Base-by-base conservation (phyloP, 768 basidiomycete species). In the Cystobasidium ongulense region DNA sequence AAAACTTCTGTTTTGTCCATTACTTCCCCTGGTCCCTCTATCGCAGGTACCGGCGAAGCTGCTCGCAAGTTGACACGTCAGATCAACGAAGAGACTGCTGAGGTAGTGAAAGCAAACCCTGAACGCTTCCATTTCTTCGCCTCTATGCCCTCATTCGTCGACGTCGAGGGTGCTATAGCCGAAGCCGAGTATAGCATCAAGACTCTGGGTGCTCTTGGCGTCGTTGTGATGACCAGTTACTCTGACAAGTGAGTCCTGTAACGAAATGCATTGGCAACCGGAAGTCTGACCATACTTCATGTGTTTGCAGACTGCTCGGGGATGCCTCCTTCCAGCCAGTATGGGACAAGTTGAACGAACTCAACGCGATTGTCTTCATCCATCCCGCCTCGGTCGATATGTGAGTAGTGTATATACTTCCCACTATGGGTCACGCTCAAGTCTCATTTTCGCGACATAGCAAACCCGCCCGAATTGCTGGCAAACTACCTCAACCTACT, bases 271-370 rank as follows among this genome's bases (percentile, higher is more conserved):
- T 62, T 62, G 18, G 27, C n/a, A 27, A 7, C 13, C 31, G 23
- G 27, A 50, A 17, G 63, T 25, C 31, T 43, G 31, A 62, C 25
- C 7, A 52, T 38, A 64, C 39, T n/a, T 57, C 8, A 57, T 57
- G 39, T 41, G 39, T 18, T 8, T 18, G 18, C 39, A 57, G 54
- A 33, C 54, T 57, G 54, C 63, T 64, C 15, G 63, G 63, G 8
- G 31, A 64, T 38, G 25, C 63, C n/a, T 25, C 25, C 17, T 64
- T 64, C 39, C 29, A 38, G 23, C 63, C 63, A 23, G 36, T 64
- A 23, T 64, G 63, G 63, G 36, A 64, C 23, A 43, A 64, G 63
- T 36, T 64, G 63, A 36, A 64, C 39, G 31, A 43, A n/a, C 63
- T 33, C 31, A 64, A 64, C 17, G 29, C 63, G 10, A 43, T 64